Conservation (phyloP, 768 basidiomycete genomes). For the Lanmaoa rubissima region DNA sequence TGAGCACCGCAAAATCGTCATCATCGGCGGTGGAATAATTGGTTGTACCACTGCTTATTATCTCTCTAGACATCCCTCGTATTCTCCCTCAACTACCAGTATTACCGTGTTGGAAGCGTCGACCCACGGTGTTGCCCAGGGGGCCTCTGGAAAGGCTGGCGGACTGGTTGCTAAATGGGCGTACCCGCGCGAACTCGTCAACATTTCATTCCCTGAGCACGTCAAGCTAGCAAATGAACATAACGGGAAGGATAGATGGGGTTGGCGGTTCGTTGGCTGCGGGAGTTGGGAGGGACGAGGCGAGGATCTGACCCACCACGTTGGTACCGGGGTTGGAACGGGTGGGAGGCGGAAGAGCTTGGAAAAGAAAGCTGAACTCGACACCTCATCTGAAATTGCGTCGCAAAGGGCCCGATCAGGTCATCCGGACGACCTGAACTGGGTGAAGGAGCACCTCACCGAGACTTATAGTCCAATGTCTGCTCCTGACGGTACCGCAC, state of each 20-base stretch:
- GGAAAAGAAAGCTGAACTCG: slow-evolving; percentile 54
- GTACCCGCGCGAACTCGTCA: slow-evolving; percentile 65
- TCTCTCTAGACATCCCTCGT: slow-evolving; percentile 56
- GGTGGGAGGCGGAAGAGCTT: slow-evolving; percentile 43
- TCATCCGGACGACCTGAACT: slow-evolving; percentile 51
- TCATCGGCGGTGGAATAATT: slow-evolving; percentile 86
- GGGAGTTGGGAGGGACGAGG: slow-evolving; percentile 72
- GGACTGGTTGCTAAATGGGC: slow-evolving; percentile 88
- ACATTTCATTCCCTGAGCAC: slow-evolving; percentile 68
- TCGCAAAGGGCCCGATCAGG: slow-evolving; percentile 30
- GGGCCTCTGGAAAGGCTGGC: slow-evolving; percentile 82
- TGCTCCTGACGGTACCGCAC: slow-evolving; percentile 55
- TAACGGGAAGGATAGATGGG: slow-evolving; percentile 73
- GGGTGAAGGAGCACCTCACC: slow-evolving; percentile 58
- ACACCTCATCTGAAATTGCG: slow-evolving; percentile 1
- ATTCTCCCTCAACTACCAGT: slow-evolving; percentile 36
- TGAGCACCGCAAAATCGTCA: slow-evolving; percentile 48
- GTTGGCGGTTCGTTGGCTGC: slow-evolving; percentile 75
- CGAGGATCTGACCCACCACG: slow-evolving; percentile 27
- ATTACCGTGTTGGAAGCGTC: slow-evolving; percentile 76
- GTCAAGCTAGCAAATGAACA: slow-evolving; percentile 67
- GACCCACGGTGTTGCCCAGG: slow-evolving; percentile 63
- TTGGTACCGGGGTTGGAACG: slow-evolving; percentile 27
- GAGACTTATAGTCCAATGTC: slow-evolving; percentile 59
- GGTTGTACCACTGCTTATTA: slow-evolving; percentile 85